Evolutionary conservation across 2,329 filamentous ascomycete genomes (phyloP).

Genomic region (Elsinoe perseae): DNA sequence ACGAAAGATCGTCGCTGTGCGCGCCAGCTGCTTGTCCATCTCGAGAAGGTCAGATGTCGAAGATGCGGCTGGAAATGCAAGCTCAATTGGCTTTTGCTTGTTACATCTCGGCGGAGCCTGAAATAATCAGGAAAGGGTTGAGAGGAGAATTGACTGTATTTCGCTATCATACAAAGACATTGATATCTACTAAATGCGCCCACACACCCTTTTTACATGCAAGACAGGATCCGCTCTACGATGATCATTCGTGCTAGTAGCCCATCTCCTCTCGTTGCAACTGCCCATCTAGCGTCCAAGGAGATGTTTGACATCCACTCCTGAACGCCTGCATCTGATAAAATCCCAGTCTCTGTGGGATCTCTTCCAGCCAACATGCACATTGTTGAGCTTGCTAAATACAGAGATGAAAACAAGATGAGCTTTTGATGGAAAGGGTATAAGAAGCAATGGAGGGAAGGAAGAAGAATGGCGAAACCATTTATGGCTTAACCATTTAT

Average conservation of each 20-base stretch:
- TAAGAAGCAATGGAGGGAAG: neutral
- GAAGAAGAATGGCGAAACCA: slow-evolving; percentile 9
- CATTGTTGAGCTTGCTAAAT: slow-evolving; percentile 7
- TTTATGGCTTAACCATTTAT: slow-evolving; percentile 52
- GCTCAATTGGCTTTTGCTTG: neutral
- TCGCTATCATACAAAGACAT: slow-evolving; percentile 5
- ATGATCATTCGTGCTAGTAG: neutral
- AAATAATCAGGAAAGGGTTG: neutral
- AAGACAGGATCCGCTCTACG: slow-evolving; percentile 6
- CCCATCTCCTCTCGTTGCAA: neutral
- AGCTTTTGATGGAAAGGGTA: neutral
- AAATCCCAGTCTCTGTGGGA: slow-evolving; percentile 1
- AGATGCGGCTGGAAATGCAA: slow-evolving; percentile 3
- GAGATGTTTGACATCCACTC: slow-evolving; percentile 1
- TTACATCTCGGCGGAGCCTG: neutral
- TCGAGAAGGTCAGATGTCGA: neutral
- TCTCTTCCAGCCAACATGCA: slow-evolving; percentile 3
- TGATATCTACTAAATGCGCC: slow-evolving; percentile 12
- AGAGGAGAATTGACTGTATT: slow-evolving; percentile 13
- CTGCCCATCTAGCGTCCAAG: neutral
- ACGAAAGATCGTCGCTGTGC: neutral
- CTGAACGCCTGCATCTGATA: slow-evolving; percentile 12
- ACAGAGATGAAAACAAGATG: slow-evolving; percentile 2
- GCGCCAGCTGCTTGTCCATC: neutral
- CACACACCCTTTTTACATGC: slow-evolving; percentile 8